Base-by-base conservation (phyloP, 805 yeast genomes). In the Wickerhamomyces silvicola region DNA sequence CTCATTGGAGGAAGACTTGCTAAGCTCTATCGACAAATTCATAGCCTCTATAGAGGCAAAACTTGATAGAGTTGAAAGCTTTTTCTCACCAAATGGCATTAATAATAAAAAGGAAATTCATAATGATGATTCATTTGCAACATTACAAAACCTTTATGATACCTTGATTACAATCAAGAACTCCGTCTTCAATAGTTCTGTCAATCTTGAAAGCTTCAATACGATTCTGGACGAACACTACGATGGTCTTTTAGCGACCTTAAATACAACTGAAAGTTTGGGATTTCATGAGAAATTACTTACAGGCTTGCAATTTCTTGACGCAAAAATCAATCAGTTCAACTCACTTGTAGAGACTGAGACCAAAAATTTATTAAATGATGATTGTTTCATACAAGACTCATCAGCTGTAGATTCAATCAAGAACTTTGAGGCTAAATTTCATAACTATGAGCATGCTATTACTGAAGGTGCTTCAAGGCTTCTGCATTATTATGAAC, bases 401-500 rank as follows among this genome's bases (percentile, higher is more conserved):
- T 27, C 27, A 4, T 34, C 46, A 2, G 33, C 49, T 2, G 33
- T 34, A 15, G 45, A 41, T 26, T 43, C 54, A 3, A 43, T 51
- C 18, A 41, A 36, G 22, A 27, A 32, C 12, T 51, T 51, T 31
- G 47, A 50, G 45, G 55, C 63, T 14, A 60, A 64, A 18, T 56
- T 65, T 25, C 67, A 64, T 46, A 68, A 71, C 45, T 70, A 68
- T 41, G 70, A 68, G 18, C 51, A 50, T 16, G 79, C 80, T 2
- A 43, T 60, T 6, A 45, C 51, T 6, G 50, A 61, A 9, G 78
- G 79, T 9, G 38, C 54, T 4, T 38, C 33, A 7, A 41, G 79
- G 27, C 69, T 77, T 35, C 59, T 90, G 25, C 86, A 85, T 43
- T 84, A 80, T 55, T 85, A 83, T 51, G 94, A 90, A 55, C 64